These are phyloP conservation scores for Athelia psychrophila DNA, from an alignment of 1,284 basidiomycete genomes.

Conservation along the genomic window DNA sequence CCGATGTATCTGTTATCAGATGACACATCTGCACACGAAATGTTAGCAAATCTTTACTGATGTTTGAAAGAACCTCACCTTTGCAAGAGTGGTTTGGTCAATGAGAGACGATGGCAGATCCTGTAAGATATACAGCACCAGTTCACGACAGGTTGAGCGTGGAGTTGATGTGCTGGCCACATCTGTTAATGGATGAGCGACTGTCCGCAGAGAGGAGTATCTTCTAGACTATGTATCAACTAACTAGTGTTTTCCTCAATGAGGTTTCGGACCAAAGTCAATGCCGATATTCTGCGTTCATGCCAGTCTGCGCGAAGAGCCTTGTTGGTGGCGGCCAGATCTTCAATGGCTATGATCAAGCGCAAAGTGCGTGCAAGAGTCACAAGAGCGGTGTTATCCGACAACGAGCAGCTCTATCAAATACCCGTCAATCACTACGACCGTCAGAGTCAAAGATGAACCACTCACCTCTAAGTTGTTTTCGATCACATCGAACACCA, in stretches of 20 bases:
- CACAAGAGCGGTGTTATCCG: conserved; percentile 58
- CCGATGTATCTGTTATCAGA: conserved; percentile 64
- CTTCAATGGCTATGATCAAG: conserved; percentile 69
- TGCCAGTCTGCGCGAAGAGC: conserved; percentile 70
- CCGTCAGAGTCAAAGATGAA: background rate
- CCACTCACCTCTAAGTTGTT: conserved; percentile 78
- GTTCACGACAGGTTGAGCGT: conserved; percentile 62
- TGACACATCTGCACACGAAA: conserved; percentile 61
- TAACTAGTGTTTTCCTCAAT: conserved; percentile 32
- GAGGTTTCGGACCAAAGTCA: conserved; percentile 59
- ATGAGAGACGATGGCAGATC: conserved; percentile 64
- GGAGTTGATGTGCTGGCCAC: conserved; percentile 45
- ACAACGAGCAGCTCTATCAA: conserved; percentile 56
- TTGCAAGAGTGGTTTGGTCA: conserved; percentile 62
- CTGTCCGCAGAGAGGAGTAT: background rate
- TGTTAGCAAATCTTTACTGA: background rate
- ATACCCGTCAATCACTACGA: background rate
- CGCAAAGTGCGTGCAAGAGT: conserved; percentile 68
- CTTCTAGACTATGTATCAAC: too few relatives aligned
- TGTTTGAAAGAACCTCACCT: conserved; percentile 8
- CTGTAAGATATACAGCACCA: conserved; percentile 66
- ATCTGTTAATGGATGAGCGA: conserved; percentile 28
- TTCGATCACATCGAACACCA: conserved; percentile 89
- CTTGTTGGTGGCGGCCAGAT: conserved; percentile 74
- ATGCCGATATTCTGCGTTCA: conserved; percentile 48